Evolutionary conservation across 208 protist species (phyloP).

Genomic region (Trypanosoma grayi): DNA sequence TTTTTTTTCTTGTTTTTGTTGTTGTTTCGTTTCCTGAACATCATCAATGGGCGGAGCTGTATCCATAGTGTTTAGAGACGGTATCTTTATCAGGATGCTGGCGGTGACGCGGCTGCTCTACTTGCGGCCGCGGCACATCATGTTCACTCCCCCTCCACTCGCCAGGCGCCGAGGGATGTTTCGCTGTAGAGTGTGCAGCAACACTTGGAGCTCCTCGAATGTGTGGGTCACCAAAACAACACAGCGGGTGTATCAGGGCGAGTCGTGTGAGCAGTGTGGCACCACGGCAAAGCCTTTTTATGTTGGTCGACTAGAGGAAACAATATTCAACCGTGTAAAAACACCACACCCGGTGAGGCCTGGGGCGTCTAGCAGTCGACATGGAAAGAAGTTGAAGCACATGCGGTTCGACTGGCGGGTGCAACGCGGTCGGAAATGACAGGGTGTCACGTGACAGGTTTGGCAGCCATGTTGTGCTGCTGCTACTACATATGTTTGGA

Average conservation of each 20-base stretch:
- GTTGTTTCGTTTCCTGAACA: not conserved
- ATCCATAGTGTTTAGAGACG: no score
- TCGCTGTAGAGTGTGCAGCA: slow-evolving; percentile 56
- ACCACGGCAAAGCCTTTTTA: slow-evolving; percentile 89
- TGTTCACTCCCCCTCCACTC: slow-evolving; percentile 86
- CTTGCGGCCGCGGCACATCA: slow-evolving; percentile 83
- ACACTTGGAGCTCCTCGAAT: slow-evolving; percentile 64
- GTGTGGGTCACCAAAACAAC: slow-evolving; percentile 91
- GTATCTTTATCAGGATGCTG: no score
- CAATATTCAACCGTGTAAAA: slow-evolving; percentile 74
- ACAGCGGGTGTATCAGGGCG: slow-evolving; percentile 86
- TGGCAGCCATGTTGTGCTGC: not conserved
- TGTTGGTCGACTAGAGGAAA: slow-evolving; percentile 68
- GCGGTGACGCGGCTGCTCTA: slow-evolving; percentile 26
- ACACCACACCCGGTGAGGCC: slow-evolving; percentile 80
- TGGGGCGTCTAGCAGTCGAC: slow-evolving; percentile 56
- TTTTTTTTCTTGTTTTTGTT: not conserved
- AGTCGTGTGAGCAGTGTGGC: slow-evolving; percentile 82
- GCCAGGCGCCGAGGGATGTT: slow-evolving; percentile 65
- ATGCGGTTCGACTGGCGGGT: slow-evolving; percentile 73
- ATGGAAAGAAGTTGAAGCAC: slow-evolving; percentile 74
- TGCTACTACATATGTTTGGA: slow-evolving; percentile 7
- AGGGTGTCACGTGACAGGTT: not conserved
- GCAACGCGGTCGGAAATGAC: slow-evolving; percentile 39
- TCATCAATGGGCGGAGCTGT: no score